phyloP scores from a whole-genome alignment of 306 rosid species.

The Quercus bicolor region DNA sequence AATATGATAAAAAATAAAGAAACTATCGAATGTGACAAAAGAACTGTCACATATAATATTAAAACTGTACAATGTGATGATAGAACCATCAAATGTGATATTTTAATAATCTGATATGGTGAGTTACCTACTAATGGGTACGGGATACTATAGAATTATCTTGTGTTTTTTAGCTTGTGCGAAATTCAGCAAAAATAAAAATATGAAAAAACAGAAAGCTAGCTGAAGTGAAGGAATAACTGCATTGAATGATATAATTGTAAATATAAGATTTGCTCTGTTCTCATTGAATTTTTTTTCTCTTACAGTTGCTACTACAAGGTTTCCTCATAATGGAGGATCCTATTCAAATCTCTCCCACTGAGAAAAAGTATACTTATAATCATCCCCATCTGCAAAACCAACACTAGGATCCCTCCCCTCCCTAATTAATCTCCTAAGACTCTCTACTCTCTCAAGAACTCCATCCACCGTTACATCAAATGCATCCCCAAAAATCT shows the following conservation, averaged over 20 bases:
- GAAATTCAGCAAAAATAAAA: too few relatives aligned
- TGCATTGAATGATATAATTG: neutral
- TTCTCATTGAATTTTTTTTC: neutral
- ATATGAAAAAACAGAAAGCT: too few relatives aligned
- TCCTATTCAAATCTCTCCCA: neutral
- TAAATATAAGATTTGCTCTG: neutral
- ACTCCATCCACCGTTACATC: slow-evolving; percentile 64
- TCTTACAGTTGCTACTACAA: neutral
- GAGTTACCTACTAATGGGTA: too few relatives aligned
- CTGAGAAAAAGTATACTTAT: slow-evolving; percentile 67
- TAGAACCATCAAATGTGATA: accelerated
- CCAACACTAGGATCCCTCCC: slow-evolving; percentile 79
- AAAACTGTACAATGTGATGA: accelerated
- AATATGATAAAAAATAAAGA: too few relatives aligned
- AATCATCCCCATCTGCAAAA: slow-evolving; percentile 78
- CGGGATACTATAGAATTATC: too few relatives aligned
- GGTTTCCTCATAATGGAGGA: neutral
- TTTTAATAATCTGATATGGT: accelerated
- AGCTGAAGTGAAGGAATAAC: neutral
- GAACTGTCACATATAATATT: too few relatives aligned
- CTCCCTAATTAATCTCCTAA: slow-evolving; percentile 48
- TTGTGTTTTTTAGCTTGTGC: too few relatives aligned
- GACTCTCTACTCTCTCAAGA: slow-evolving; percentile 58
- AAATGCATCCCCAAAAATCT: slow-evolving; percentile 65
- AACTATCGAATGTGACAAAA: too few relatives aligned